These are phyloP conservation scores for Globisporangium irregulare DNA, from an alignment of 352 stramenopile genomes.

Conservation along the genomic window DNA sequence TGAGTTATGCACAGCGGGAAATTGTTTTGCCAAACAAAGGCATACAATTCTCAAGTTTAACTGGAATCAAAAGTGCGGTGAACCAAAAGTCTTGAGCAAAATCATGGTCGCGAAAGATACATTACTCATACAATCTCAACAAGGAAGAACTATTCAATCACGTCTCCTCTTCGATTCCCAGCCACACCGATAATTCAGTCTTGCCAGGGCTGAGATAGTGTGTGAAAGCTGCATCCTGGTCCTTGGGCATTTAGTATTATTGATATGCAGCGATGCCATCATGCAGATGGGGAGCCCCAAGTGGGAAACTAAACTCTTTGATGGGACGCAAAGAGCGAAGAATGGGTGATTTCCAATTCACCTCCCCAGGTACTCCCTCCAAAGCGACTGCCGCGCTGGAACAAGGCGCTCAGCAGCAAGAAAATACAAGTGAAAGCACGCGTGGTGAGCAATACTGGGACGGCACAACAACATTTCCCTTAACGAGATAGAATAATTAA, in stretches of 20 bases:
- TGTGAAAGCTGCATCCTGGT: too few species aligned
- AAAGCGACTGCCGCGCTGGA: not conserved
- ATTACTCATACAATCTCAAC: not conserved
- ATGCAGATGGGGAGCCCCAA: not conserved
- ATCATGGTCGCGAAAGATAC: not conserved
- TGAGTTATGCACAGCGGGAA: not conserved
- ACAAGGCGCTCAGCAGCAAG: not conserved
- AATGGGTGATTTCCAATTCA: not conserved
- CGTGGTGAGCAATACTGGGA: not conserved
- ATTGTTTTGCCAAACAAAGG: not conserved
- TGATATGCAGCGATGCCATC: not conserved
- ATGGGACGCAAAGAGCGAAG: not conserved
- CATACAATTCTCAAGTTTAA: not conserved
- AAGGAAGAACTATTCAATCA: too few species aligned
- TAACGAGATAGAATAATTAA: constrained; percentile 1
- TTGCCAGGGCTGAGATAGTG: too few species aligned
- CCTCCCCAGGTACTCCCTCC: not conserved
- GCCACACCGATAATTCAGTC: too few species aligned
- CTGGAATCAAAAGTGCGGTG: not conserved
- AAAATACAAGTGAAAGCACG: not conserved
- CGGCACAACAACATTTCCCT: not conserved
- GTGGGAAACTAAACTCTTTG: not conserved
- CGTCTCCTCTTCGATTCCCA: too few species aligned
- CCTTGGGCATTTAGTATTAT: too few species aligned
- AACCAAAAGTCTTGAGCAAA: not conserved